These are phyloP conservation scores for Podospora pseudocomata DNA, from an alignment of 495 filamentous ascomycete genomes.

Conservation along the genomic window DNA sequence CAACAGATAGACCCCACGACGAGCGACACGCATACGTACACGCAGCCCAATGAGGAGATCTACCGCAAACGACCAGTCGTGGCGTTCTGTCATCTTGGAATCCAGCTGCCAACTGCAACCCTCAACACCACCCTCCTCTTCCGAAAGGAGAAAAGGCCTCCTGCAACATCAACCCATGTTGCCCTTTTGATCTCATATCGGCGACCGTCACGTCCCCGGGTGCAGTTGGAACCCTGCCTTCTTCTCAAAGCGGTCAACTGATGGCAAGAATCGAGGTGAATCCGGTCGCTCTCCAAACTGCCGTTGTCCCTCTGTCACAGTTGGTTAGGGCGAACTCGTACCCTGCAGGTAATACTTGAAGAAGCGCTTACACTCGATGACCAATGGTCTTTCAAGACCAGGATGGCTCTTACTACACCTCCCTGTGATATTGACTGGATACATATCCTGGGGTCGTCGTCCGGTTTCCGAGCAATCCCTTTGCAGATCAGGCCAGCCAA, in stretches of 20 bases:
- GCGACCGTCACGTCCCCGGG: constrained; percentile 4
- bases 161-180: constrained; percentile 5
- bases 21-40: background rate
- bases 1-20: background rate
- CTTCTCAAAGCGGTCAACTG: background rate
- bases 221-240: background rate
- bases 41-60: background rate
- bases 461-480: background rate
- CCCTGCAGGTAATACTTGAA: background rate
- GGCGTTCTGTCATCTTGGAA: background rate
- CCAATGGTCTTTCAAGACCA: background rate
- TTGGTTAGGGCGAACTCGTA: background rate
- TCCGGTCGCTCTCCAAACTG: background rate
- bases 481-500: background rate
- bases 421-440: background rate
- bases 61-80: background rate
- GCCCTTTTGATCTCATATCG: background rate
- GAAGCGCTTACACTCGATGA: background rate
- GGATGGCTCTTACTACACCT: background rate
- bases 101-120: constrained; percentile 2
- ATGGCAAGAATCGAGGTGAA: background rate
- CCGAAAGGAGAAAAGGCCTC: background rate
- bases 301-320: background rate
- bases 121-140: background rate
- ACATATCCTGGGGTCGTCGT: background rate